Evolutionary conservation across 2,329 filamentous ascomycete species (phyloP), one percentile per base, ranked within the genome.

Genomic region (Aspergillus terreus): DNA sequence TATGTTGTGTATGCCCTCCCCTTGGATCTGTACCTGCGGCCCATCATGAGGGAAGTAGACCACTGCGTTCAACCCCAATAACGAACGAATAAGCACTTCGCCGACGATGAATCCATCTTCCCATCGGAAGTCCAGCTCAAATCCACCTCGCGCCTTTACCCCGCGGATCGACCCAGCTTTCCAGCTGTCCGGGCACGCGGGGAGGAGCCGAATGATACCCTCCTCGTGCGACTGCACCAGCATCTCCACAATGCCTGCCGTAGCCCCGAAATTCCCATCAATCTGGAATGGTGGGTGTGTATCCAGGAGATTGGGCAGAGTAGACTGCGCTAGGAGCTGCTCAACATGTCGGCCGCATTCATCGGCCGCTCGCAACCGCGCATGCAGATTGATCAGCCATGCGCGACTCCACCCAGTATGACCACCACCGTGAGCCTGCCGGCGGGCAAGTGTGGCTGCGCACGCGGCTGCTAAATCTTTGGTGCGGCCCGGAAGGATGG

Each of bases 331-430:
- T 30, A 78, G 55, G 6, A 78, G 59, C n/a, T 64, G 60, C 15
- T 72, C 60, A 21, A 77, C 56, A 51, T 77, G 71, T 27, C 64
- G 58, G 35, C 67, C 58, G 48, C 69, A 71, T 35, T 71, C 66
- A 35, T 70, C 66, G 3, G 60, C 58, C 50, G 76, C 70, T 10
- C 70, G 66, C 3, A 81, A 62, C 0, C 79, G 71, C 11, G 78
- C 77, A 47, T 76, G 75, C 36, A 79, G 64, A 38, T 74, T 77
- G n/a, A 79, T 64, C 0, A 76, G 61, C 78, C 78, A 81, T 4
- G 76, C 76, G 14, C 75, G 69, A 4, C 76, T 78, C 78, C 78
- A 81, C 0, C 78, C 78, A 0, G 77, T 81, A 47, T 78, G 72
- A 0, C 76, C 78, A 4, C 76, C 73, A 9, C 73, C 74, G 43